Evolutionary conservation across 176 grass and related monocot genomes (phyloP), one percentile per base, ranked within the genome.

Genomic region (Cenchrus purpureus): DNA sequence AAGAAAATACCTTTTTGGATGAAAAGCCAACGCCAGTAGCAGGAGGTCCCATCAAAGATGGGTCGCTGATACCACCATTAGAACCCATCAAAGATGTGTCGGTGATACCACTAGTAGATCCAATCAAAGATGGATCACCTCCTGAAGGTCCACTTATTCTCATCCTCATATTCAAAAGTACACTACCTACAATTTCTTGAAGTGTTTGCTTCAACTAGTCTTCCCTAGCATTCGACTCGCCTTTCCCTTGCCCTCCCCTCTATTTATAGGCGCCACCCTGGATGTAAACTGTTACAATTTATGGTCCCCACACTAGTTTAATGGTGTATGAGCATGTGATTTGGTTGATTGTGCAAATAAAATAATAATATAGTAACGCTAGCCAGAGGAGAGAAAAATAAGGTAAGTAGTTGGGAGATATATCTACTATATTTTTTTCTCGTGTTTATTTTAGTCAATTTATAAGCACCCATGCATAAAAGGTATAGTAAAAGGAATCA

Each of bases 1-100:
- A 50, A 60, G 22, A 2, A 68, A 66, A 67, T 88, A 88, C 75
- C 50, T 0, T n/a, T 29, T 40, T n/a, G 50, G 57, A 19, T 17
- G 25, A 12, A 40, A 16, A 1, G 0, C 48, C 81, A 10, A 0
- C 10, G 0, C 2, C 17, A 49, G 0, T 2, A 84, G 14, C 3
- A 14, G 2, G 7, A 5, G 12, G 17, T 1, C 1, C 22, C n/a
- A 65, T 56, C 20, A 80, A 65, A 55, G 50, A 56, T 75, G 73
- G 9, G 12, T 53, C 14, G 0, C 19, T 12, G 1, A 29, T 48
- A 29, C 12, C 44, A 28, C 49, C 37, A 40, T 40, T 40, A 40
- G 37, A 40, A 40, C 1, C 22, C n/a, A 65, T 56, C 13, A 80
- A 65, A 55, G 50, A 56, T 75, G 73, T 2, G 12, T 53, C 14